Conservation (phyloP, 306 rosid genomes). For the Medicago truncatula region DNA sequence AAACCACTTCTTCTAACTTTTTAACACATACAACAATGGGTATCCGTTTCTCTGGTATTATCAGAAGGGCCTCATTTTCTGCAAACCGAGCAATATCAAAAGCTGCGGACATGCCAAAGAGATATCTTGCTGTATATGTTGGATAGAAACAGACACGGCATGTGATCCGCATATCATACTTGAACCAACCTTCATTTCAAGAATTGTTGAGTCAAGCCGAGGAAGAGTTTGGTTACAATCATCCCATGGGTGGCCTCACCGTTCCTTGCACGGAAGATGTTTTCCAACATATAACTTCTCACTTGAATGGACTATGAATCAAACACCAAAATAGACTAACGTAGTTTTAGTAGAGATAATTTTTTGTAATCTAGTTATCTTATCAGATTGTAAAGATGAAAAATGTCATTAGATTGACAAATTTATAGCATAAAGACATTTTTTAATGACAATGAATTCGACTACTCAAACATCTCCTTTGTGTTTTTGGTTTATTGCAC, state of each 20-base stretch:
- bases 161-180: constrained; percentile 9
- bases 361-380: neutral
- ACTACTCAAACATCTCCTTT: neutral
- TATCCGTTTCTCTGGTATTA: constrained; percentile 36
- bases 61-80: constrained; percentile 2
- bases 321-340: neutral
- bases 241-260: constrained; percentile 55
- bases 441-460: neutral
- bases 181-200: constrained; percentile 16
- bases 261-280: constrained; percentile 44
- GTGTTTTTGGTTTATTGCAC: neutral
- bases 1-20: constrained; percentile 19
- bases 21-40: constrained; percentile 35
- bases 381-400: neutral
- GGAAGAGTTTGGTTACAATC: constrained; percentile 30
- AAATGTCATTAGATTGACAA: neutral
- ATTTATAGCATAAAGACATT: neutral
- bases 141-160: neutral
- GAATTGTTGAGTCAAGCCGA: neutral
- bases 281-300: constrained; percentile 13
- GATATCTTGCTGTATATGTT: constrained; percentile 32
- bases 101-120: neutral
- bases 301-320: constrained; percentile 13
- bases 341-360: neutral
- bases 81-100: constrained; percentile 32